These are phyloP conservation scores for Magnolia changhungtana DNA, from an alignment of 164 flowering plant species.

Conservation along the genomic window DNA sequence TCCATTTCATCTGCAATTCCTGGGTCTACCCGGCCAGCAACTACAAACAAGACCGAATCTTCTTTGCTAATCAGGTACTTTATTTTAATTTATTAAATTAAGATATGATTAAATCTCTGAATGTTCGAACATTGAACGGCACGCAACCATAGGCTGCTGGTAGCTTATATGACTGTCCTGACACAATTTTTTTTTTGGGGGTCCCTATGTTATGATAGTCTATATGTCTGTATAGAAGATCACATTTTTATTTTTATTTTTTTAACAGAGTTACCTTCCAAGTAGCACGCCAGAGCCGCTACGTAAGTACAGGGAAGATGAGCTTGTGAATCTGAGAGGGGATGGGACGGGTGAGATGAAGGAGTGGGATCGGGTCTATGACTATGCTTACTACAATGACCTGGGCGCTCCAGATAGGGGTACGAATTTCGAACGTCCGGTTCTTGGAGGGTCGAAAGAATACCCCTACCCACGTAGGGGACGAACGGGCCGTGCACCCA, in stretches of 20 bases:
- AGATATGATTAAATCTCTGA: not conserved
- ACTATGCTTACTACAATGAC: slow-evolving; percentile 82
- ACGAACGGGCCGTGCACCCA: slow-evolving; percentile 66
- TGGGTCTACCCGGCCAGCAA: slow-evolving; percentile 71
- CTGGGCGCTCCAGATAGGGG: slow-evolving; percentile 69
- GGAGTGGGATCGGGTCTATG: slow-evolving; percentile 90
- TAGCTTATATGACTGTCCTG: not conserved
- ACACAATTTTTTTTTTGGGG: not conserved
- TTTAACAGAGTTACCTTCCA: slow-evolving; percentile 58
- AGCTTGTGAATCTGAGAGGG: slow-evolving; percentile 60
- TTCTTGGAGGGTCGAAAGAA: slow-evolving; percentile 64
- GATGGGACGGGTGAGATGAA: slow-evolving; percentile 52
- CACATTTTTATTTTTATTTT: no score
- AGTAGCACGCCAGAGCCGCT: slow-evolving; percentile 57
- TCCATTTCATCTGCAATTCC: slow-evolving; percentile 76
- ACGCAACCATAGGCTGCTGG: not conserved
- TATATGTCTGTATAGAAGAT: no score
- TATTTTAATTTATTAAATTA: not conserved
- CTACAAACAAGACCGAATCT: slow-evolving; percentile 39
- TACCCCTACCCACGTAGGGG: slow-evolving; percentile 85
- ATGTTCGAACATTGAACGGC: not conserved
- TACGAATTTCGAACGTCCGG: slow-evolving; percentile 43
- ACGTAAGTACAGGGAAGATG: slow-evolving; percentile 58
- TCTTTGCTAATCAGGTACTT: slow-evolving; percentile 29
- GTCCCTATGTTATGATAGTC: not conserved